Evolutionary conservation across 768 basidiomycete genomes (phyloP), one percentile per base, ranked within the genome.

Genomic region (Leucocoprinus leucothites): DNA sequence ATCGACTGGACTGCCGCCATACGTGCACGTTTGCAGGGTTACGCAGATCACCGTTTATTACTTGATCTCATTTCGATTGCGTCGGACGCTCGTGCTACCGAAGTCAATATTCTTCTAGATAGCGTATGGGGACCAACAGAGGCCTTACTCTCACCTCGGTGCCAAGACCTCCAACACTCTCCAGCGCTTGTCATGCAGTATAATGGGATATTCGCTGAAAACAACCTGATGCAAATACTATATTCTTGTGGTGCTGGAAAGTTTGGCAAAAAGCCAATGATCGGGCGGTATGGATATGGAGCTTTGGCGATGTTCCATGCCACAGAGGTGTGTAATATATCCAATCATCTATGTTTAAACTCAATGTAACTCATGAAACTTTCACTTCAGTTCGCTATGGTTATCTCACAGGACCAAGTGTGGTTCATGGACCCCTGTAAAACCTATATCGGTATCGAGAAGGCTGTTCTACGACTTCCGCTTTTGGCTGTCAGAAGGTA

Each of bases 11-110:
- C 16, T 28, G 74, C 73, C 1, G 74, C 76, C 1, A 79, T 84
- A 18, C 63, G 65, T 5, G 72, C 73, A 9, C 72, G 71, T 0
- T 62, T 82, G 14, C 62, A 58, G n/a, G 68, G 75, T 16, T 82
- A 82, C 47, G 68, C 67, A 3, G 67, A 69, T 3, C 65, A 68
- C 4, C 77, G 81, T 48, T 70, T 79, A 5, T 62, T 76, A 26
- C 71, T 71, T 1, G 81, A 84, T 52, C 79, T 81, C 57, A 57
- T 84, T 2, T 81, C 82, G 1, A 82, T 82, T 55, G 81, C 81
- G 1, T 67, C 68, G 4, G 81, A 82, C 58, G 81, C 81, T 0
- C 64, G 63, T 7, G 81, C 81, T 0, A 73, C 68, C 3, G 60
- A 64, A 18, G 77, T 82, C 53, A 59, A 64, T 2, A 60, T 80